Evolutionary conservation across 805 yeast genomes (phyloP), one percentile per base, ranked within the genome.

Genomic region (Hanseniaspora singularis): DNA sequence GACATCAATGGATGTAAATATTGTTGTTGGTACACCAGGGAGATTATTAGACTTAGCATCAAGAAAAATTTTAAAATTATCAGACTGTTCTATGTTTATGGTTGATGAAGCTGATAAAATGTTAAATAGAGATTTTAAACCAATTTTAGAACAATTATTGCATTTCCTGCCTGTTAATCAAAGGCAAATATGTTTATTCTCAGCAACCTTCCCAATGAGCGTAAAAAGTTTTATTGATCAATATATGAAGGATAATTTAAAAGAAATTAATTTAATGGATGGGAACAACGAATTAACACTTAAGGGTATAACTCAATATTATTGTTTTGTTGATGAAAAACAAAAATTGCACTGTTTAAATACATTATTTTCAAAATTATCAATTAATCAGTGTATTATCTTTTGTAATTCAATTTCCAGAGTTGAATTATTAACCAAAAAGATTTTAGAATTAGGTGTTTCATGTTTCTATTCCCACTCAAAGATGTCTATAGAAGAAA

Each of bases 71-170:
- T 95, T 95, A 11, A 94, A 89, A 60, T 74, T 92, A 51, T 77
- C 84, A 47, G 82, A 81, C 52, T 85, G 95, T 66, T 79, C 82
- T 38, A 71, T 85, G 63, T 87, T 92, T 62, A 79, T 94, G 46
- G 87, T 92, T 96, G 98, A 92, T 65, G 98, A 92, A 71, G 98
- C 98, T 49, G 98, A 92, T 66, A 92, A 92, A 65, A 84, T 92
- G 82, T 74, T 92, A 51, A 77, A 92, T 32, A 77, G 85, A 55
- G 98, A 92, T 59, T 92, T 92, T 65, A 81, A 82, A 55, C 74
- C 76, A 30, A 79, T 88, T 49, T 84, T 89, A 53, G 94, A 84
- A 63, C 94, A 85, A 63, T 82, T 89, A 52, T 71, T 92, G 56
- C 70, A 71, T 38, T 84, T 81, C 59, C 78, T 89, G 73, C 95